phyloP scores from a whole-genome alignment of 164 flowering plant species.

The Warburgia ugandensis region DNA sequence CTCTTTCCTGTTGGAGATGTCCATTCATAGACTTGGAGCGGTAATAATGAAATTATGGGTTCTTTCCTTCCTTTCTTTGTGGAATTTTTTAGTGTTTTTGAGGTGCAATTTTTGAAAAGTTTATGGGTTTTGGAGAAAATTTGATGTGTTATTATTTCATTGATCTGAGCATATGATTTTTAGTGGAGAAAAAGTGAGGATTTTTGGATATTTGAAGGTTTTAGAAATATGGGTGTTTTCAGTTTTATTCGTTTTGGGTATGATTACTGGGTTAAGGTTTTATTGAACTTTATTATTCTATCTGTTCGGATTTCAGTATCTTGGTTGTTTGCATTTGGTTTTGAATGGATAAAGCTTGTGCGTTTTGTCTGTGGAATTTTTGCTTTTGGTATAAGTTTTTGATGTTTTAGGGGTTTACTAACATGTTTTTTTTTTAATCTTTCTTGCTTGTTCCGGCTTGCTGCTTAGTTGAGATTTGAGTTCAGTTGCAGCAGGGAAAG shows the following conservation, averaged over 20 bases:
- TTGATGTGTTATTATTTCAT: background rate
- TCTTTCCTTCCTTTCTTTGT: background rate
- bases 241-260: background rate
- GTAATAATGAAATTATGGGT: constrained; percentile 21
- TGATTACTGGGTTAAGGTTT: background rate
- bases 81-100: background rate
- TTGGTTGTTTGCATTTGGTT: background rate
- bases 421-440: constrained; percentile 1
- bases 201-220: too few relatives aligned
- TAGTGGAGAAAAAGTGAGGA: background rate
- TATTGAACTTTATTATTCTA: background rate
- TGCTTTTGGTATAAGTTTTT: background rate
- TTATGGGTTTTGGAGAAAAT: background rate
- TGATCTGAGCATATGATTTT: too few relatives aligned
- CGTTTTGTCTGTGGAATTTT: background rate
- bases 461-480: background rate
- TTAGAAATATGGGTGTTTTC: too few relatives aligned
- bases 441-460: background rate
- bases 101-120: too few relatives aligned
- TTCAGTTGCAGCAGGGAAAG: too few relatives aligned
- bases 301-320: background rate
- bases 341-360: background rate
- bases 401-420: background rate
- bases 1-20: constrained; percentile 65
- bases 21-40: constrained; percentile 61